phyloP scores from a whole-genome alignment of 1,284 basidiomycete species.

The Ustilago curta region DNA sequence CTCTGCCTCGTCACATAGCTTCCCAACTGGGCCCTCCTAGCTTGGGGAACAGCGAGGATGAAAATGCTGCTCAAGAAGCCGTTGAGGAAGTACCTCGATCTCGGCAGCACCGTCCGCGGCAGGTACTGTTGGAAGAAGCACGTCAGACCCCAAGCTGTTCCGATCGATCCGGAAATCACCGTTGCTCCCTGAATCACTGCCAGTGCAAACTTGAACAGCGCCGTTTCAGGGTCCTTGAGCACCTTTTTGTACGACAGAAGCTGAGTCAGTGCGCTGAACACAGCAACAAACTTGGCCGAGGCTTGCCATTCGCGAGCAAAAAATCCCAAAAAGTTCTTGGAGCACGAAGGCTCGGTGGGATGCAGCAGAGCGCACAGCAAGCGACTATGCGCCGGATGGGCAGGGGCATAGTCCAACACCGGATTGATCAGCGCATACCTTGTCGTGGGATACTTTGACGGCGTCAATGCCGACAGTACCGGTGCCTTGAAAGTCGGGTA shows the following conservation, averaged over 20 bases:
- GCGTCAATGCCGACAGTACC: conserved; percentile 55
- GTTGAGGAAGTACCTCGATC: conserved; percentile 55
- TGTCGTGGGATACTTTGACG: conserved; percentile 50
- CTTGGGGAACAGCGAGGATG: conserved; percentile 53
- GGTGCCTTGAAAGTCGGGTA: conserved; percentile 62
- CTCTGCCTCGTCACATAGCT: conserved; percentile 45
- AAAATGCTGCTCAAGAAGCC: conserved; percentile 58
- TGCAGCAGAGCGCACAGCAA: conserved; percentile 62
- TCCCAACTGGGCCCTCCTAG: conserved; percentile 47
- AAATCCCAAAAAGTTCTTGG: conserved; percentile 47
- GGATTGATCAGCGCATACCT: conserved; percentile 57
- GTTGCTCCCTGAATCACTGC: conserved; percentile 62
- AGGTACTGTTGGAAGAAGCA: conserved; percentile 64
- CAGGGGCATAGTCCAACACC: conserved; percentile 60
- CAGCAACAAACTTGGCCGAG: conserved; percentile 54
- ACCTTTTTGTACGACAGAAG: conserved; percentile 39
- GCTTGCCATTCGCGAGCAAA: conserved; percentile 57
- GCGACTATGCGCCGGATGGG: conserved; percentile 56
- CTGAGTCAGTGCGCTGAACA: conserved; percentile 42
- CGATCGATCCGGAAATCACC: conserved; percentile 58
- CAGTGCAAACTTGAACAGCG: conserved; percentile 54
- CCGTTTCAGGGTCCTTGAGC: conserved; percentile 58
- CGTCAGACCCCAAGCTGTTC: conserved; percentile 59
- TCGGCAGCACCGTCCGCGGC: conserved; percentile 52
- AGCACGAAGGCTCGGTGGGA: conserved; percentile 58